These are phyloP conservation scores for Neolentinus lepideus DNA, from an alignment of 1,284 basidiomycete genomes.

Conservation along the genomic window DNA sequence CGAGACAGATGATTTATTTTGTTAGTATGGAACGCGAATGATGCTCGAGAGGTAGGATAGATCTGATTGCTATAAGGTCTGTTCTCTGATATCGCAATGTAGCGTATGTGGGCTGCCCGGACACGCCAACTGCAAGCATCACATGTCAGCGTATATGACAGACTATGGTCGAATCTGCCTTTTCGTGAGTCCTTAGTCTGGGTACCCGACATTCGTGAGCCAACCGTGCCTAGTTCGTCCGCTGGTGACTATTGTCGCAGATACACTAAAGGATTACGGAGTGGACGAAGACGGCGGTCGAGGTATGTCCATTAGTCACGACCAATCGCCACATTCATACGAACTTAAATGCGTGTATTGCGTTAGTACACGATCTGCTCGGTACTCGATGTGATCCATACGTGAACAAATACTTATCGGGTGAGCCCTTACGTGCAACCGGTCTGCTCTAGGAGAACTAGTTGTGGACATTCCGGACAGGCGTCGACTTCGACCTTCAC, in stretches of 20 bases:
- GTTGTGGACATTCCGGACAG: neutral
- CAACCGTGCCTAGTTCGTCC: slow-evolving; percentile 10
- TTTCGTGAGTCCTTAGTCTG: slow-evolving; percentile 4
- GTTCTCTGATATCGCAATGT: neutral
- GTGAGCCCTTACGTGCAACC: neutral
- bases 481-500: slow-evolving; percentile 12
- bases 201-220: neutral
- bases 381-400: slow-evolving; percentile 15
- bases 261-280: slow-evolving; percentile 11
- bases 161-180: slow-evolving; percentile 11
- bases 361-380: slow-evolving; percentile 12
- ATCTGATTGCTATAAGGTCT: too few species aligned
- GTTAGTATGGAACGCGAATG: slow-evolving; percentile 2
- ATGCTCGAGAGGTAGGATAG: neutral
- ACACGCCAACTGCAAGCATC: slow-evolving; percentile 15
- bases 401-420: neutral
- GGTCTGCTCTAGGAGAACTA: neutral
- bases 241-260: slow-evolving; percentile 13
- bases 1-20: neutral
- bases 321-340: too few species aligned
- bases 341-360: neutral
- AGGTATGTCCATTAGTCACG: slow-evolving; percentile 4
- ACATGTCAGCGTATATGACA: slow-evolving; percentile 13
- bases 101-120: slow-evolving; percentile 15
- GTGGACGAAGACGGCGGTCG: slow-evolving; percentile 12